A percentile compares a stretch with the other conserved stretches of the same genome.
Evolutionary conservation across 148 eudicot genomes (phyloP).

Genomic region (Drosera capensis): DNA sequence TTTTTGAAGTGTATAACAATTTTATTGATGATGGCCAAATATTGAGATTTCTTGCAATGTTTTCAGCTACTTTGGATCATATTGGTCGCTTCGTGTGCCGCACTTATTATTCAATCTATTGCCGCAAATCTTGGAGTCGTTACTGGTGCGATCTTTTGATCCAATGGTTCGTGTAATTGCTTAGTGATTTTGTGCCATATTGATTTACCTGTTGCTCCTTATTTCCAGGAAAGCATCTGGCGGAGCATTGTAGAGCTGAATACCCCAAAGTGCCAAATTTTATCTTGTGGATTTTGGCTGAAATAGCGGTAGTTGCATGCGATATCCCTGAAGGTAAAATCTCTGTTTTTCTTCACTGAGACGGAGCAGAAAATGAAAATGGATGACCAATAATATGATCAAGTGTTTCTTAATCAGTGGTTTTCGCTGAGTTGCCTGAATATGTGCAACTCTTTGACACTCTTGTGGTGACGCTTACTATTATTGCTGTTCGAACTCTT

Average conservation of each 20-base stretch:
- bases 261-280: slow-evolving; percentile 81
- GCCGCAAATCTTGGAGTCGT: slow-evolving; percentile 98
- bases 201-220: slow-evolving; percentile 1
- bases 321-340: slow-evolving; percentile 88
- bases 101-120: slow-evolving; percentile 78
- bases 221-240: slow-evolving; percentile 82
- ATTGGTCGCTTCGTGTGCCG: slow-evolving; percentile 86
- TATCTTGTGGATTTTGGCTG: slow-evolving; percentile 87
- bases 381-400: neutral
- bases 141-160: slow-evolving; percentile 46
- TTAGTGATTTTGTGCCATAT: neutral
- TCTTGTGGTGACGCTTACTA: too few species aligned
- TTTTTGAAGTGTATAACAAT: too few species aligned
- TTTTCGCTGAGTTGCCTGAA: too few species aligned
- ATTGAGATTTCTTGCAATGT: too few species aligned
- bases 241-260: slow-evolving; percentile 89
- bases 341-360: neutral
- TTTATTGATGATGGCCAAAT: too few species aligned
- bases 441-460: too few species aligned
- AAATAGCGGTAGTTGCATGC: slow-evolving; percentile 82
- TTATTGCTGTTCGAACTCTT: neutral
- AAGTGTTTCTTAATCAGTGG: neutral
- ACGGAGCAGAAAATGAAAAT: neutral
- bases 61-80: slow-evolving; percentile 91
- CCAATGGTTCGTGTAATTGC: slow-evolving; percentile 1